These are phyloP conservation scores for Sechiopsis laciniata DNA, from an alignment of 306 rosid species.

Conservation along the genomic window DNA sequence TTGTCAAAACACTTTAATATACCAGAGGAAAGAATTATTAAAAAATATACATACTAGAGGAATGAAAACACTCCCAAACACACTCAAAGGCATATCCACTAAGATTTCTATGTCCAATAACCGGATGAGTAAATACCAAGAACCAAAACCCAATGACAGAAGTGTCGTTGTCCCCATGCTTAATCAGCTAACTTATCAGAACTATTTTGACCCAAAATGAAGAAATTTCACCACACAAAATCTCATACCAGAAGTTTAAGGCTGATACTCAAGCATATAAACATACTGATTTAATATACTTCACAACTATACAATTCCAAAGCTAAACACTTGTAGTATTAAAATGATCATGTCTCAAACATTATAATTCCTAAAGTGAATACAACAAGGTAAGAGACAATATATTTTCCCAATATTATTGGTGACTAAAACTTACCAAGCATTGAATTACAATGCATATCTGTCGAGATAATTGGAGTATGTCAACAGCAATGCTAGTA, in stretches of 20 bases:
- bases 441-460: conserved; percentile 1
- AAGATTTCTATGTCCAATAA: no score
- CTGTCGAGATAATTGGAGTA: neutral
- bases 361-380: conserved; percentile 1
- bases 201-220: neutral
- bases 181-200: neutral
- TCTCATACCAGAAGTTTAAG: neutral
- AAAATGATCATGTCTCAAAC: neutral
- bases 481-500: conserved; percentile 3
- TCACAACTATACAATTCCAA: neutral
- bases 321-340: neutral
- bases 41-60: no score
- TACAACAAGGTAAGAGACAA: neutral
- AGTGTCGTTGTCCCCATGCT: no score
- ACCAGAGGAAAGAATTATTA: no score
- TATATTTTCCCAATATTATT: neutral
- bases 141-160: no score
- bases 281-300: no score
- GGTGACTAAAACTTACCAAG: conserved; percentile 9
- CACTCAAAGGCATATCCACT: no score
- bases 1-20: no score
- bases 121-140: no score
- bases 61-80: no score
- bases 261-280: no score
- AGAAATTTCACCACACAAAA: neutral